Base-by-base conservation (phyloP, 352 stramenopile genomes). In the Phytophthora tentaculata region DNA sequence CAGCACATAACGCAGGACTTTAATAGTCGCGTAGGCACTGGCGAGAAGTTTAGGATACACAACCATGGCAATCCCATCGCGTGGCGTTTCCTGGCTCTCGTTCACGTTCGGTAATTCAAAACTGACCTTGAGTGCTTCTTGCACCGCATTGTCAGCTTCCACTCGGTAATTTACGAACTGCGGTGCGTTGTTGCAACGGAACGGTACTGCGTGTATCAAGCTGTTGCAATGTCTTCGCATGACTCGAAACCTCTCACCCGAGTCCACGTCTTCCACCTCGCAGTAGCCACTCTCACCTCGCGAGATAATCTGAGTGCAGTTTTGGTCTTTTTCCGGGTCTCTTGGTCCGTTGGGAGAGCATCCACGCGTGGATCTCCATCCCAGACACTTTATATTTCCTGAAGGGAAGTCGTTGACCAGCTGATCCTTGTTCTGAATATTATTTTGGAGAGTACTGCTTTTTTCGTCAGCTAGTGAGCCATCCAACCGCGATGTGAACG, bases 41-140 rank as follows among this genome's bases (percentile, higher is more conserved):
- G 72, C 66, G 1, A 87, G 61, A 32, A 83, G 53, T 22, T 81
- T 83, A 1, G 76, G 80, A 55, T 90, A 86, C 13, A 84, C 69
- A 0, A 87, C 76, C 61, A 90, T 84, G 12, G 83, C 59, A 52
- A 90, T 83, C 1, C 69, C 69, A 50, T 71, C 48, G 3, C 19
- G 63, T 7, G 28, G 24, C 3, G n/a, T 8, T 48, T 50, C 2
- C 28, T 32, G 0, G 28, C 28, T 32, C 28, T 32, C 5, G 19
- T 28, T 24, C 9, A 69, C 23, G 22, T 62, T 65, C 20, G 63
- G 69, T 13, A 69, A 16, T 13, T 10, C 20, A 10, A 76, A 76
- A 32, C 62, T 67, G 16, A 58, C 28, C 2, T 60, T 19, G 3
- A 58, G 29, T 2, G 62, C 60, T 45, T 7, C 22, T 23, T 70